Evolutionary conservation across 2,329 filamentous ascomycete genomes (phyloP), one percentile per base, ranked within the genome.

Genomic region (Botrytis medusae): DNA sequence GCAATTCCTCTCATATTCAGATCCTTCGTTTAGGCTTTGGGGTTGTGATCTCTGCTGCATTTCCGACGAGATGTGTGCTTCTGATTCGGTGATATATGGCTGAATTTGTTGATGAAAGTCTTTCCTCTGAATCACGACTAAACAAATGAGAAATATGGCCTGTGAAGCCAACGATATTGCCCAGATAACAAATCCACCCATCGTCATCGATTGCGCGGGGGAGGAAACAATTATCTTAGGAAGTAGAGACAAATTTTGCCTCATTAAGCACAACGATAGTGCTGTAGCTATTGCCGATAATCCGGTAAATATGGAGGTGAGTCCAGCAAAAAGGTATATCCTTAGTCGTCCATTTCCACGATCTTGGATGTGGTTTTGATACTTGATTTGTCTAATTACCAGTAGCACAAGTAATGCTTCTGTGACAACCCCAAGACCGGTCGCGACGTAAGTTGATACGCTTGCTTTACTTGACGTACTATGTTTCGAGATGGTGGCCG

Each of bases 181-280:
- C 79, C 80, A 81, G 7, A 79, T 69, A 42, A 79, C 74, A 34
- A 82, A 79, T 18, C 75, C 79, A 22, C 75, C 79, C 29, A 73
- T 74, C 9, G 80, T 73, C 54, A 81, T 67, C 46, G 34, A 74
- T 51, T 72, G 51, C 4, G 77, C 77, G 2, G 76, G 68, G 14
- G 77, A 74, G 46, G 51, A 61, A n/a, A 80, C 48, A 3, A 73
- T 79, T 51, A 32, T 71, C 32, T 70, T 59, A 5, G 78, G 78
- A 32, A 79, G 73, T 42, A 77, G 71, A n/a, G 68, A 69, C 44
- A 75, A 73, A 44, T 69, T 72, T 20, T 57, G 74, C 29, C 72
- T 77, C 74, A 80, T 77, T 61, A 78, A 73, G 6, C 74, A 77
- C 34, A 81, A 68, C 22, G 77, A 54, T 25, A 79, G 40, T 32